Base-by-base conservation (phyloP, 441 rosid species). In the Arabidopsis hybrid region DNA sequence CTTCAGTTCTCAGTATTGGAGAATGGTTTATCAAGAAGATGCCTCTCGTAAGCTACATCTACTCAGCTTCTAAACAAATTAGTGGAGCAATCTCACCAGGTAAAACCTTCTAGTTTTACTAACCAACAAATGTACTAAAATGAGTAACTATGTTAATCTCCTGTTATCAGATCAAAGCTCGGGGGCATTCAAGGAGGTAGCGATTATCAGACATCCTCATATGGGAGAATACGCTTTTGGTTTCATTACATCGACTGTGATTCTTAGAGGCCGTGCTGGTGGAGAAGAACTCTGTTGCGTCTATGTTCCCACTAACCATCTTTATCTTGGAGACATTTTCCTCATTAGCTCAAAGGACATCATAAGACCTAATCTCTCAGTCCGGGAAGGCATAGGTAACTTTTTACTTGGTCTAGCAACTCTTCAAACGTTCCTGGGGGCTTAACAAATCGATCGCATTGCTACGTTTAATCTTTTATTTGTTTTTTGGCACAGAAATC, bases 1-100 rank as follows among this genome's bases (percentile, higher is more conserved):
- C 90, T 74, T 90, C 93, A 74, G 78, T 90, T 57, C 90, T 90
- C 34, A 80, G 75, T 40, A 69, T 87, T 39, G 96, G 93, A 31
- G 91, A 90, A 75, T 88, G 91, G 90, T 85, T 88, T 38, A 88
- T 90, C 62, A 90, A 85, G 90, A 85, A 84, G 65, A 90, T 90
- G 93, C 93, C 91, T 3, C 79, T 88, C 5, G 60, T 88, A 14
- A 80, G 96, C 55, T 85, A 90, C 42, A 88, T 85, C 35, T 90
- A 88, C 80, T 81, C 89, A 0, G 91, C 96, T 73, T 90, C 93
- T 8, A 87, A 90, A 67, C 87, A 88, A 84, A 88, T 88, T 7
- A 90, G 90, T 53, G 84, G 89, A 35, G 92, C 95, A 29, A 88
- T 90, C 79, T 88, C 92, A 13, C 87, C 91, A 26, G 92, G 92